A percentile compares a stretch with the other conserved stretches of the same genome.
These are phyloP conservation scores for Heliamphora pulchella DNA, from an alignment of 179 eudicot genomes.

Conservation along the genomic window DNA sequence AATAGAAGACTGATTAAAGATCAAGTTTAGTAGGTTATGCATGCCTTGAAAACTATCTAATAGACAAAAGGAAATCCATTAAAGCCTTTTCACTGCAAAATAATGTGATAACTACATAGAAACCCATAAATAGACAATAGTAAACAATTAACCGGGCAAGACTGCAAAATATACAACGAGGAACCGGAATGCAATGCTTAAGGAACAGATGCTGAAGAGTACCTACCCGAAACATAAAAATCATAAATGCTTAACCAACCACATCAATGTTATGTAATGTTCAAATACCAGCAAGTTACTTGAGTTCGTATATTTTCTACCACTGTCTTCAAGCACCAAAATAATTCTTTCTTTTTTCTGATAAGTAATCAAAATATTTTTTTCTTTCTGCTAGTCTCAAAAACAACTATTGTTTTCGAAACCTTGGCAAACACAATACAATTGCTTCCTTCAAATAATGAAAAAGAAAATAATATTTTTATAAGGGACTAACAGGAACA, in stretches of 20 bases:
- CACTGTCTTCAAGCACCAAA: not conserved
- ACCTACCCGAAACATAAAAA: not conserved
- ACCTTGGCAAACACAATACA: not conserved
- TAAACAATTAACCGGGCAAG: not conserved
- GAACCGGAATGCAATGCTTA: not conserved
- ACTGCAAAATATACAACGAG: constrained; percentile 2
- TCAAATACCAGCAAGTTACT: not conserved
- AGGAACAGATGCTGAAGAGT: not conserved
- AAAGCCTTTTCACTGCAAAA: not conserved
- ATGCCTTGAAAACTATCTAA: not conserved
- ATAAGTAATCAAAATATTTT: not conserved
- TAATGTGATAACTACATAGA: not conserved
- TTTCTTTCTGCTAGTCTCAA: not conserved
- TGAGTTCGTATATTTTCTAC: not conserved
- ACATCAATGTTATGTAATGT: not conserved
- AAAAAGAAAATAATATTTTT: not conserved
- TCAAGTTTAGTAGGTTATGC: not conserved
- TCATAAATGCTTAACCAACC: not conserved
- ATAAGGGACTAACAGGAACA: not conserved
- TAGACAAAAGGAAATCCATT: not conserved
- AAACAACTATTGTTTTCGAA: not conserved
- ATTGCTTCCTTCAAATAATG: not conserved
- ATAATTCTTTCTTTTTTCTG: too few species aligned
- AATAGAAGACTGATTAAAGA: not conserved
- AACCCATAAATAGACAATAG: not conserved